Evolutionary conservation across 2,329 filamentous ascomycete species (phyloP), one percentile per base, ranked within the genome.

Genomic region (Fusarium heterosporum): DNA sequence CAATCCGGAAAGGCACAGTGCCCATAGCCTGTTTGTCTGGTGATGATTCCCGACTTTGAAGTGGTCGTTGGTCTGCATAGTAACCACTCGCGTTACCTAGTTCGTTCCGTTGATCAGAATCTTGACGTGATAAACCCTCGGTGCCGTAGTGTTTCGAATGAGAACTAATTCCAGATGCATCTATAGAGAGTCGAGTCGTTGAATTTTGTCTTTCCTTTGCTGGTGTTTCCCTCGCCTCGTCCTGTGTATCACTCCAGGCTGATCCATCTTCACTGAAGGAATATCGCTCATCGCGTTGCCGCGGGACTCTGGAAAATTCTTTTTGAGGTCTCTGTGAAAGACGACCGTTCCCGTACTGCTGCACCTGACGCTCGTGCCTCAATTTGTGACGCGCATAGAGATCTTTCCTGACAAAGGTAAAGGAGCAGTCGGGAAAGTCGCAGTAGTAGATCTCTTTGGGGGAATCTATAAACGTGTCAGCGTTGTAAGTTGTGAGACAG

Each of bases 391-490:
- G 72, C 6, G 72, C 72, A 36, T 69, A 73, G 14, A 73, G 70
- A 52, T 73, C 72, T 51, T 73, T 73, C 25, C 72, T 71, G 29
- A 73, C 72, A 49, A 73, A 73, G 16, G 72, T 72, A 38, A 73
- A 73, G 25, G 72, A 73, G 51, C 72, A 73, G 13, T 72, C 72
- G 19, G 72, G 71, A 28, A 73, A 73, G 36, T 73, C 70, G 32
- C 72, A 73, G 28, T 73, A 72, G 49, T 73, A 73, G n/a, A 73
- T 73, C 55, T 73, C 72, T 56, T 73, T 73, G 34, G 72, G 72
- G 32, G 72, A 73, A 52, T 73, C 72, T 73, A 16, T 26, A n/a
- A 34, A 10, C 22, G 39, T 38, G 69, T 72, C 49, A 72, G 69
- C 50, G 36, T 8, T 11, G 45, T 3, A 11, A 17, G 26, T 28